Evolutionary conservation across 176 grass and related monocot genomes (phyloP).

Genomic region (Rhynchospora breviuscula): DNA sequence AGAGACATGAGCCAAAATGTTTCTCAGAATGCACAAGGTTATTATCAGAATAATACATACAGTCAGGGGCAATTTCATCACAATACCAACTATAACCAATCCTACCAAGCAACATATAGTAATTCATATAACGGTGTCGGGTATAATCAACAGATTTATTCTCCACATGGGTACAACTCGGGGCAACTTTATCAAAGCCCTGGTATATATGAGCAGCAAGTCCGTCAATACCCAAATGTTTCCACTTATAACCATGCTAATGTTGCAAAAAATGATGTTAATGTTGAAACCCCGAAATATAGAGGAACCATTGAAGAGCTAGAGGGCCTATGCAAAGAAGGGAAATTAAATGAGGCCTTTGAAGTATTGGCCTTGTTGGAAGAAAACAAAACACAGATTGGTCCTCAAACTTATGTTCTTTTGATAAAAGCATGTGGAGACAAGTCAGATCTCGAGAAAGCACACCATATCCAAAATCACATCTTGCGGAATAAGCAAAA

Average conservation of each 20-base stretch:
- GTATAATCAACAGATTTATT: not conserved
- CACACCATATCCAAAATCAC: constrained; percentile 45
- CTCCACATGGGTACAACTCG: constrained; percentile 19
- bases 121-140: constrained; percentile 20
- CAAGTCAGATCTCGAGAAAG: constrained; percentile 47
- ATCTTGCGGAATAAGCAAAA: constrained; percentile 38
- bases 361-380: constrained; percentile 48
- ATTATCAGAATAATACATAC: constrained; percentile 9
- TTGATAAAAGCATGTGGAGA: constrained; percentile 80
- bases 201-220: constrained; percentile 31
- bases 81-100: not conserved
- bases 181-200: constrained; percentile 28
- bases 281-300: constrained; percentile 22
- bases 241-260: constrained; percentile 29
- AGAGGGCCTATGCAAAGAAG: constrained; percentile 61
- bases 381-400: constrained; percentile 32
- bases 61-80: constrained; percentile 6
- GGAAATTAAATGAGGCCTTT: constrained; percentile 76
- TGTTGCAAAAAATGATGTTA: constrained; percentile 30
- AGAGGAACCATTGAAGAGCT: constrained; percentile 75
- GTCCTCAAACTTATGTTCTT: constrained; percentile 37
- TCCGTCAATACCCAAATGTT: constrained; percentile 30
- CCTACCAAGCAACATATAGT: constrained; percentile 9
- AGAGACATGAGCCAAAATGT: not conserved
- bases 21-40: constrained; percentile 2